These are phyloP conservation scores for Chlorella sp. DNA, from an alignment of 139 green algal species.

Conservation along the genomic window DNA sequence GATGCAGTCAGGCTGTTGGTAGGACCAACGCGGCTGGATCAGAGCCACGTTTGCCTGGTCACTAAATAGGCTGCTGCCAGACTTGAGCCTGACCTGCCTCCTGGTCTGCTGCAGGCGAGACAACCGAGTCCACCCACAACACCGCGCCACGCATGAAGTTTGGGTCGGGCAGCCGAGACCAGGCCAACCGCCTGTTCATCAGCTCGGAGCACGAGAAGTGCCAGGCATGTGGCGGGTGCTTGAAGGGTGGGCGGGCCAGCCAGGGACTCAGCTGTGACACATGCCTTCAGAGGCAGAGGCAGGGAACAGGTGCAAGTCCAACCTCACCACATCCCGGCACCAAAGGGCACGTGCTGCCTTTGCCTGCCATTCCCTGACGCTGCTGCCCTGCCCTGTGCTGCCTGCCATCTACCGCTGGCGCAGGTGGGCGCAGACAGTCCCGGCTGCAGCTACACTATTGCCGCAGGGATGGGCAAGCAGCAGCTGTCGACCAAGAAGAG, in stretches of 20 bases:
- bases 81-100: not conserved
- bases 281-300: not conserved
- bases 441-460: slow-evolving; percentile 40
- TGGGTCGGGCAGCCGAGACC: slow-evolving; percentile 34
- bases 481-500: slow-evolving; percentile 47
- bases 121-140: slow-evolving; percentile 42
- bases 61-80: not conserved
- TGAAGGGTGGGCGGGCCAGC: not conserved
- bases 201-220: slow-evolving; percentile 54
- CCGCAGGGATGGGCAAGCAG: slow-evolving; percentile 32
- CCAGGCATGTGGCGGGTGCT: not conserved
- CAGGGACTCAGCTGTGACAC: not conserved
- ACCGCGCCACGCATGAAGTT: slow-evolving; percentile 41
- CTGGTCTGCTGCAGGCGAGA: slow-evolving; percentile 30
- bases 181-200: slow-evolving; percentile 50
- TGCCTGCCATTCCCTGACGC: not conserved
- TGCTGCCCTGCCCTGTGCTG: not conserved
- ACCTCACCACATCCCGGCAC: not conserved
- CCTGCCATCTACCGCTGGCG: not conserved
- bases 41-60: too few species aligned
- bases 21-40: too few species aligned
- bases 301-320: not conserved
- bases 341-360: not conserved
- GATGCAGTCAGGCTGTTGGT: too few species aligned
- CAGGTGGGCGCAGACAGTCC: slow-evolving; percentile 34